phyloP scores from a whole-genome alignment of 2,329 filamentous ascomycete genomes.

The Stagonosporopsis tanaceti region DNA sequence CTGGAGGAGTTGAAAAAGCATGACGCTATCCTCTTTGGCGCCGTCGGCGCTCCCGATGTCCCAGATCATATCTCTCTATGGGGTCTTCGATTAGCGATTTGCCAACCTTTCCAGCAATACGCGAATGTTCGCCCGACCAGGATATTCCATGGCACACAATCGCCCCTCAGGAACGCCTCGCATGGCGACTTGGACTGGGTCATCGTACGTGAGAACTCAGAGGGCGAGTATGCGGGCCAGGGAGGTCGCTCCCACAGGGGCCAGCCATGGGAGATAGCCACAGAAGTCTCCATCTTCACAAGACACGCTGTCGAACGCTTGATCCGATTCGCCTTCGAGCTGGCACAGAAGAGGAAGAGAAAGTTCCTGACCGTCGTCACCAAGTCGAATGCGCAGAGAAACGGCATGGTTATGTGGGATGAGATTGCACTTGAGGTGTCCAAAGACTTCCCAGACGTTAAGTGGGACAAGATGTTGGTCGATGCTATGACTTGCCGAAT shows the following conservation, averaged over 20 bases:
- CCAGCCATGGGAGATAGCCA: slow-evolving; percentile 67
- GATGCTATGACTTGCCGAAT: slow-evolving; percentile 73
- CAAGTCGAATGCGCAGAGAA: slow-evolving; percentile 71
- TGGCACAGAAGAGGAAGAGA: slow-evolving; percentile 63
- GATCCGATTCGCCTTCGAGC: slow-evolving; percentile 70
- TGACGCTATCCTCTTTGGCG: slow-evolving; percentile 73
- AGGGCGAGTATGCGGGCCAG: slow-evolving; percentile 72
- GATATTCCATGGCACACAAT: slow-evolving; percentile 67
- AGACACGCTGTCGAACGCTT: slow-evolving; percentile 66
- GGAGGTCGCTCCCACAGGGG: slow-evolving; percentile 68
- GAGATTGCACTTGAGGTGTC: slow-evolving; percentile 65
- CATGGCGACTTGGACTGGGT: slow-evolving; percentile 71
- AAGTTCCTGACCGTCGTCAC: slow-evolving; percentile 70
- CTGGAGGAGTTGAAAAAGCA: slow-evolving; percentile 65
- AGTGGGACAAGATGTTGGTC: slow-evolving; percentile 71
- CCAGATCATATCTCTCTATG: slow-evolving; percentile 66
- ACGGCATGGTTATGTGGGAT: slow-evolving; percentile 75
- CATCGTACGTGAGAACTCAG: slow-evolving; percentile 71
- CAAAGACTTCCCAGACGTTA: slow-evolving; percentile 67
- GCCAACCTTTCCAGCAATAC: slow-evolving; percentile 64
- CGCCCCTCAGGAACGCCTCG: slow-evolving; percentile 62
- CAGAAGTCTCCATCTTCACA: slow-evolving; percentile 71
- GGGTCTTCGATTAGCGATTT: slow-evolving; percentile 64
- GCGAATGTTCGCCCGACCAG: slow-evolving; percentile 67
- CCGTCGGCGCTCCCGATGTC: slow-evolving; percentile 68